Evolutionary conservation across 2,329 filamentous ascomycete genomes (phyloP).

Genomic region (Pyrenochaeta sp.): DNA sequence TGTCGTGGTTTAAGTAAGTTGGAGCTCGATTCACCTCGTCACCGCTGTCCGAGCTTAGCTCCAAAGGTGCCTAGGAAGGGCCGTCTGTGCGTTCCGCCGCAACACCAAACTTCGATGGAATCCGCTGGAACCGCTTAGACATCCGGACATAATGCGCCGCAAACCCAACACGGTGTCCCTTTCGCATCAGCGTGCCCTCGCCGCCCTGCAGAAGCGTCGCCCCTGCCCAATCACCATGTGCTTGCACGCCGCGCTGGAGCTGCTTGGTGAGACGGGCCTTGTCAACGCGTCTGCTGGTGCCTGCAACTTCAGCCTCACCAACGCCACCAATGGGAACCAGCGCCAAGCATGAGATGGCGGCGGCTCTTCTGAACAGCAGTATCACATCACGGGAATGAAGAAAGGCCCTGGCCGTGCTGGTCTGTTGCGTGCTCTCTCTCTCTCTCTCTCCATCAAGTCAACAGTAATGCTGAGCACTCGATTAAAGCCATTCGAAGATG

Average conservation of each 20-base stretch:
- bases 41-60: constrained; percentile 24
- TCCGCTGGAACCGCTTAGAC: constrained; percentile 33
- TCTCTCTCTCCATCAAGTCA: too few species aligned
- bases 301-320: constrained; percentile 30
- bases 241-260: constrained; percentile 17
- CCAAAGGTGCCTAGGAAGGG: constrained; percentile 31
- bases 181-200: constrained; percentile 5
- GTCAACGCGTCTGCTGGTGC: constrained; percentile 34
- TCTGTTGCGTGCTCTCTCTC: not conserved
- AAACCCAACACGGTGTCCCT: constrained; percentile 30
- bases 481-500: too few species aligned
- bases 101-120: constrained; percentile 39
- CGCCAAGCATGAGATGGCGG: constrained; percentile 11
- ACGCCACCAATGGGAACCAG: constrained; percentile 20
- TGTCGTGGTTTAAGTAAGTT: constrained; percentile 48
- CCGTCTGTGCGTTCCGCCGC: constrained; percentile 29
- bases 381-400: not conserved
- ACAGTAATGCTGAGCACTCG: too few species aligned
- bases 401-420: too few species aligned
- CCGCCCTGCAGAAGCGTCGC: not conserved
- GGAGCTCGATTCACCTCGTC: constrained; percentile 39
- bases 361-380: too few species aligned
- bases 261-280: constrained; percentile 22
- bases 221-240: constrained; percentile 14
- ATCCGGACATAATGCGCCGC: constrained; percentile 19